Conservation (phyloP, 768 basidiomycete species). For the Suillus hirtellus region DNA sequence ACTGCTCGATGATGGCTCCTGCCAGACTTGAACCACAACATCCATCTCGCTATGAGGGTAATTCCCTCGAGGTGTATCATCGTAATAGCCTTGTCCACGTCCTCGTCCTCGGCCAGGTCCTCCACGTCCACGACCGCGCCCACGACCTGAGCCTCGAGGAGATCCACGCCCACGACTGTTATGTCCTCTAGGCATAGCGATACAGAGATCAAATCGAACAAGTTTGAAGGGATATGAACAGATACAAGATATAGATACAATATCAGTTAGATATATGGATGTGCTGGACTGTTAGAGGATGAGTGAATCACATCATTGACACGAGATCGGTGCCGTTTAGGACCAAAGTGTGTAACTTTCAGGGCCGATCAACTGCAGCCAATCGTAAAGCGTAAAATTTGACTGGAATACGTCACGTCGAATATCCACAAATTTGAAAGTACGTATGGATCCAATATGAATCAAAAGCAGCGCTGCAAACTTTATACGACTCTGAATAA, state of each 20-base stretch:
- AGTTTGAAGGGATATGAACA: slow-evolving; percentile 5
- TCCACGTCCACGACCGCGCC: slow-evolving; percentile 8
- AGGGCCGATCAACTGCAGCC: background rate
- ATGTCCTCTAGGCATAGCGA: slow-evolving; percentile 22
- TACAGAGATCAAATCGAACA: slow-evolving; percentile 2
- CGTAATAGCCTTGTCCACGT: background rate
- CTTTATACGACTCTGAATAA: background rate
- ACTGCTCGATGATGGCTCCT: slow-evolving; percentile 15
- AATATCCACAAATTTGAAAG: background rate
- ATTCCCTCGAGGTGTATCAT: slow-evolving; percentile 9
- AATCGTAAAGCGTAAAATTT: background rate
- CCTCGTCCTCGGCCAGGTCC: slow-evolving; percentile 11
- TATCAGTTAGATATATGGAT: background rate
- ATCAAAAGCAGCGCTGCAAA: background rate
- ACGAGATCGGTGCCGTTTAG: background rate
- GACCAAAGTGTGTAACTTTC: too few species aligned
- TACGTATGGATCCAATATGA: background rate
- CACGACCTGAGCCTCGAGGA: slow-evolving; percentile 22
- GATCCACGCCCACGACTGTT: slow-evolving; percentile 27
- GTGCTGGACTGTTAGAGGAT: background rate
- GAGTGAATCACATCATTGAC: background rate
- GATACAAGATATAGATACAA: slow-evolving; percentile 12
- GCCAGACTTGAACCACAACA: slow-evolving; percentile 27
- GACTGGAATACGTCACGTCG: background rate
- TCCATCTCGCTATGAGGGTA: slow-evolving; percentile 30